Conservation (phyloP, 192 early-diverging fungal species). For the Backusella tuberculispora region DNA sequence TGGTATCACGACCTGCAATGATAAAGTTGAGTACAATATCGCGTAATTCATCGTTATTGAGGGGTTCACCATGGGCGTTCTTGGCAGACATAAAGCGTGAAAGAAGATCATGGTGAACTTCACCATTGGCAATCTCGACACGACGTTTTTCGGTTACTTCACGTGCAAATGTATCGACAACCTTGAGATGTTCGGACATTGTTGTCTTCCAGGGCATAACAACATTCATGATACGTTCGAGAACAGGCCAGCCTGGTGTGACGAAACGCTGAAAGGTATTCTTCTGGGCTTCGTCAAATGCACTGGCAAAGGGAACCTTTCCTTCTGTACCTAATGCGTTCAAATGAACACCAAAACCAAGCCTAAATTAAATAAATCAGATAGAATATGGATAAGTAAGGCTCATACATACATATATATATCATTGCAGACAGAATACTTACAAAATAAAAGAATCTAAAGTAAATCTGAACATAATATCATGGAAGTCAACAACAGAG, state of each 20-base stretch:
- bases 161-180: constrained; percentile 32
- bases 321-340: constrained; percentile 44
- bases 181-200: constrained; percentile 32
- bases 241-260: constrained; percentile 25
- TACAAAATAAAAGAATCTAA: constrained; percentile 56
- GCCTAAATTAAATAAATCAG: background rate
- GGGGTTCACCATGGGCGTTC: constrained; percentile 29
- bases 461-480: constrained; percentile 53
- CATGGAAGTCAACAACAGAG: constrained; percentile 46
- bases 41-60: constrained; percentile 38
- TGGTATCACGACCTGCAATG: constrained; percentile 51
- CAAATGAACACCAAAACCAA: constrained; percentile 53
- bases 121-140: constrained; percentile 24
- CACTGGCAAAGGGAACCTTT: constrained; percentile 48
- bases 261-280: constrained; percentile 33
- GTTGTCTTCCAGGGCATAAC: constrained; percentile 24
- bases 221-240: background rate
- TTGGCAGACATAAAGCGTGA: constrained; percentile 37
- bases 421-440: background rate
- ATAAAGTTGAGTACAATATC: constrained; percentile 44
- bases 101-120: constrained; percentile 30
- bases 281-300: constrained; percentile 54
- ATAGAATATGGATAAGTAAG: background rate
- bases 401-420: background rate
- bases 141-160: constrained; percentile 37